Percentiles rank a stretch among this genome's conserved stretches.
These are phyloP conservation scores for Suhomyces ambrosiae DNA, from an alignment of 1,139 yeast species.

Conservation along the genomic window DNA sequence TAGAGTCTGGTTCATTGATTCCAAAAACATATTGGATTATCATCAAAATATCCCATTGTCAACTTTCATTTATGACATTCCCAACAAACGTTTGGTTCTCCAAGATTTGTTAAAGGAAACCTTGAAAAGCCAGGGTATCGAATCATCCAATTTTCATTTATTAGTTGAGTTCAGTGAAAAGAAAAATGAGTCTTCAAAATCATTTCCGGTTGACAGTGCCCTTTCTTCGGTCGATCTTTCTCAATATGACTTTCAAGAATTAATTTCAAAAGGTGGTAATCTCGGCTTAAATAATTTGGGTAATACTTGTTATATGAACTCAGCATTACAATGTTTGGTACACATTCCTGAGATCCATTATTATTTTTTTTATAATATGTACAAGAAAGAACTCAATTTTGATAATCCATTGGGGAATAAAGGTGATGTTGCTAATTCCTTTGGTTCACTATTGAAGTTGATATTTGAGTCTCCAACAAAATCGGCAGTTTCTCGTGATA, in stretches of 20 bases:
- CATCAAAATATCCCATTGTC: slow-evolving; percentile 29
- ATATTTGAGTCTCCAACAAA: slow-evolving; percentile 46
- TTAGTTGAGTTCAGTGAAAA: slow-evolving; percentile 36
- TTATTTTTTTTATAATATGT: slow-evolving; percentile 69
- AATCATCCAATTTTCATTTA: slow-evolving; percentile 31
- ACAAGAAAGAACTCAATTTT: slow-evolving; percentile 65
- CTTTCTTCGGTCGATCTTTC: slow-evolving; percentile 22
- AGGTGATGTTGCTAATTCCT: slow-evolving; percentile 78
- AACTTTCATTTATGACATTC: slow-evolving; percentile 34
- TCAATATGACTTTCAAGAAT: slow-evolving; percentile 20
- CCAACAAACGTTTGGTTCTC: slow-evolving; percentile 34
- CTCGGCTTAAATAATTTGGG: slow-evolving; percentile 82
- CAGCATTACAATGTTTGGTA: slow-evolving; percentile 86
- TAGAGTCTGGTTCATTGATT: slow-evolving; percentile 45
- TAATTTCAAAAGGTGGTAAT: slow-evolving; percentile 33
- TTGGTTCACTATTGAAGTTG: slow-evolving; percentile 64
- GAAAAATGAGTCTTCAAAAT: slow-evolving; percentile 8
- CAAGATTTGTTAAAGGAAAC: slow-evolving; percentile 27
- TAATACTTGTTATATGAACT: slow-evolving; percentile 95
- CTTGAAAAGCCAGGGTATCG: slow-evolving; percentile 37
- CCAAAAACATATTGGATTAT: slow-evolving; percentile 25
- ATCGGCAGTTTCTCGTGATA: slow-evolving; percentile 4
- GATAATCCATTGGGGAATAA: slow-evolving; percentile 83
- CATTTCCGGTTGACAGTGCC: slow-evolving; percentile 35
- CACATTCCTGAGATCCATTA: slow-evolving; percentile 84